These are phyloP conservation scores for Lonicera japonica DNA, from an alignment of 129 eudicot genomes.

Conservation along the genomic window DNA sequence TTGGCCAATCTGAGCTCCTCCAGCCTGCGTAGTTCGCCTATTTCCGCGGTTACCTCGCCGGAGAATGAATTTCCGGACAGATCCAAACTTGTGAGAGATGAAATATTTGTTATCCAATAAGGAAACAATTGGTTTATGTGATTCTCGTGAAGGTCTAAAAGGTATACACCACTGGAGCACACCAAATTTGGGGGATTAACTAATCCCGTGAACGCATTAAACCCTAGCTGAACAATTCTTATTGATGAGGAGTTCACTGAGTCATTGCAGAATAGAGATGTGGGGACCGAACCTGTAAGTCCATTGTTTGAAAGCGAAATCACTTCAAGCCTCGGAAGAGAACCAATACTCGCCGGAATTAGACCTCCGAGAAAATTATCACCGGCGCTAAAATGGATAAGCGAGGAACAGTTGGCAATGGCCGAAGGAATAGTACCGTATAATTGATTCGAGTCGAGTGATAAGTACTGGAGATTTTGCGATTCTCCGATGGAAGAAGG, in stretches of 20 bases:
- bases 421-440: conserved; percentile 77
- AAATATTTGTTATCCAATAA: conserved; percentile 37
- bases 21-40: conserved; percentile 36
- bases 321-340: conserved; percentile 30
- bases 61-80: conserved; percentile 49
- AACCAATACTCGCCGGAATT: conserved; percentile 63
- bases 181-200: conserved; percentile 16
- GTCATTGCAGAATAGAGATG: conserved; percentile 31
- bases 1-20: conserved; percentile 58
- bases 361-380: conserved; percentile 46
- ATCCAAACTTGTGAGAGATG: conserved; percentile 37
- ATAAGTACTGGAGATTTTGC: conserved; percentile 40
- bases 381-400: conserved; percentile 59
- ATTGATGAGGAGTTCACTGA: conserved; percentile 22
- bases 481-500: conserved; percentile 53
- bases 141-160: conserved; percentile 61
- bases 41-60: conserved; percentile 36
- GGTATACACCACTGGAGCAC: conserved; percentile 32
- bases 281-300: conserved; percentile 53
- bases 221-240: conserved; percentile 39
- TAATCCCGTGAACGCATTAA: conserved; percentile 61
- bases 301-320: conserved; percentile 39
- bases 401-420: conserved; percentile 50
- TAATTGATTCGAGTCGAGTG: conserved; percentile 49
- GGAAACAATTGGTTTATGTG: conserved; percentile 50